Evolutionary conservation across 2,329 filamentous ascomycete genomes (phyloP), one percentile per base, ranked within the genome.

Genomic region (Sporothrix pallida): DNA sequence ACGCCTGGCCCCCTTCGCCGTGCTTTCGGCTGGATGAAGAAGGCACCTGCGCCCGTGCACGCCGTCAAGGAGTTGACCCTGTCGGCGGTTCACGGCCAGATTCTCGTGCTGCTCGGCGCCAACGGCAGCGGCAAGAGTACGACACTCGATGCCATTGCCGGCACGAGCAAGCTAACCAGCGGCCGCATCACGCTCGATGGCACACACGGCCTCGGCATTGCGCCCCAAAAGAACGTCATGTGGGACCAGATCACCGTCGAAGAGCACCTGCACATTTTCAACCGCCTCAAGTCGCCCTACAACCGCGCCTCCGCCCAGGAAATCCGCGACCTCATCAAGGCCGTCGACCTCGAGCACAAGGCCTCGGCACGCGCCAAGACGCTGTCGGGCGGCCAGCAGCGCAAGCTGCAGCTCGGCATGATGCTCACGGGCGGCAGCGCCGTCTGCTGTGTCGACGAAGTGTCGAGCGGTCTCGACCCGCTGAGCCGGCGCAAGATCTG

Each of bases 61-160:
- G 95, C 95, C 3, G 94, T 98, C 56, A 87, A 94, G 74, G 85
- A 90, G 56, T 83, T 98, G 52, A 91, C 87, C 70, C 84, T 98
- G 67, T 87, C 88, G 20, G 93, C 93, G 2, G 86, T 88, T 3
- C 89, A 90, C 76, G 95, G 95, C 0, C 91, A 97, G 78, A 97
- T 98, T 71, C 87, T 97, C 79, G 93, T 95, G 1, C 85, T 98
- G 0, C 87, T 98, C 0, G 95, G 95, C 52, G 93, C 94, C 6
- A 98, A 98, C 79, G 95, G 95, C 20, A 94, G 91, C 77, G 95
- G 95, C 50, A 98, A 98, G 81, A 94, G 91, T 72, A 97, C 95
- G 0, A 97, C 94, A 0, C 86, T 98, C 3, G 93, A 97, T 79
- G 92, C 92, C 6, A 95, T 98, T 76, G 92, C 94, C 12, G 95